A percentile compares a stretch with the other conserved stretches of the same genome.
Conservation (phyloP, 106 monocot genomes). For the Platanthera zijinensis region DNA sequence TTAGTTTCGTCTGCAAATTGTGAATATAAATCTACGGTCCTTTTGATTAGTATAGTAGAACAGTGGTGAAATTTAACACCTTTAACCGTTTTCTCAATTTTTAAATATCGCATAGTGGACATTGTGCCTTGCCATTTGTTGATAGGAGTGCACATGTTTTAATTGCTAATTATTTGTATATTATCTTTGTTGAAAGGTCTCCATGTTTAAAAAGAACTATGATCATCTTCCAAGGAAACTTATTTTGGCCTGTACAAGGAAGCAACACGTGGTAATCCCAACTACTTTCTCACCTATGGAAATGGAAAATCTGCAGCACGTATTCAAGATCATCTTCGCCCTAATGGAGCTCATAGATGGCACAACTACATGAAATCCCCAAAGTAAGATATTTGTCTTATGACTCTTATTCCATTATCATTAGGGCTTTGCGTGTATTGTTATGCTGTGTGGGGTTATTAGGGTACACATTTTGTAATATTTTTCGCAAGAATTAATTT, state of each 20-base stretch:
- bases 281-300: constrained; percentile 89
- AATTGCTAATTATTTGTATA: neutral
- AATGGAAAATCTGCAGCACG: constrained; percentile 91
- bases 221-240: constrained; percentile 87
- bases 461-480: neutral
- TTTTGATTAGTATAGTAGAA: no score
- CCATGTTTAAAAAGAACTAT: constrained; percentile 93
- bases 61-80: no score
- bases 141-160: neutral
- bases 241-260: constrained; percentile 92
- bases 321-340: constrained; percentile 71
- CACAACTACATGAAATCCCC: constrained; percentile 92
- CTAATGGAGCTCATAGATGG: constrained; percentile 67
- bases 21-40: no score
- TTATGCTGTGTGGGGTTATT: neutral
- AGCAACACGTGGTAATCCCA: constrained; percentile 91
- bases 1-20: no score
- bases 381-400: constrained; percentile 42
- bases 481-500: neutral
- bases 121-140: neutral
- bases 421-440: neutral
- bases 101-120: no score
- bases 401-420: neutral
- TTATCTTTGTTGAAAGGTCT: constrained; percentile 37
- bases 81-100: no score